phyloP scores from a whole-genome alignment of 2,329 filamentous ascomycete genomes.

The Phialophora verrucosa region DNA sequence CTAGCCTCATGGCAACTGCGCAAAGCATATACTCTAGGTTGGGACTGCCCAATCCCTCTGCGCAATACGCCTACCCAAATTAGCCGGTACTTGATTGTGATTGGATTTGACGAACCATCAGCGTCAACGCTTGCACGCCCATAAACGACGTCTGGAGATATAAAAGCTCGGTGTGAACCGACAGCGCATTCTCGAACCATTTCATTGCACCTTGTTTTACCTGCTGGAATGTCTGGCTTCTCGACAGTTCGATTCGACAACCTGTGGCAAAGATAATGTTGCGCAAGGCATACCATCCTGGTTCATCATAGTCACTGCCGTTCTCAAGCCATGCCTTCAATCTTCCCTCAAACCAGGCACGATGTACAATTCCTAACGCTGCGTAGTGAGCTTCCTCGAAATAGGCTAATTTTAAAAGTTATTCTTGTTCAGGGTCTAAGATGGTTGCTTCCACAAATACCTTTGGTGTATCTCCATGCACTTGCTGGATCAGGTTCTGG shows the following conservation, averaged over 20 bases:
- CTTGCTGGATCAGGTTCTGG: background rate
- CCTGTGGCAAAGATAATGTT: too few relatives aligned
- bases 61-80: constrained; percentile 19
- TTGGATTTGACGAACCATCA: background rate
- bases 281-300: too few relatives aligned
- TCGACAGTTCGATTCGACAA: constrained; percentile 8
- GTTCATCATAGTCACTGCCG: too few relatives aligned
- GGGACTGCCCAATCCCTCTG: constrained; percentile 22
- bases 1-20: constrained; percentile 13
- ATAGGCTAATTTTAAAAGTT: background rate
- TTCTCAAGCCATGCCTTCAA: too few relatives aligned
- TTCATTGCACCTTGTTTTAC: constrained; percentile 6
- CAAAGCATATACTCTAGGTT: constrained; percentile 17
- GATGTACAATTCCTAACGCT: too few relatives aligned
- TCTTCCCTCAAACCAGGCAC: too few relatives aligned
- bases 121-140: constrained; percentile 9
- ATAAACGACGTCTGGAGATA: background rate
- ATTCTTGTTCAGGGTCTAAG: background rate
- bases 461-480: background rate
- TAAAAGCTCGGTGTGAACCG: constrained; percentile 19
- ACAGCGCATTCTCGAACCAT: constrained; percentile 18
- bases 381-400: background rate
- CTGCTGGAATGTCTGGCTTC: constrained; percentile 6
- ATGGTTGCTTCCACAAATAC: background rate
- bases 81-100: background rate